Percentiles rank a stretch among this genome's conserved stretches.
Conservation (phyloP, 257 asterid genomes). For the Verbascum thapsus region DNA sequence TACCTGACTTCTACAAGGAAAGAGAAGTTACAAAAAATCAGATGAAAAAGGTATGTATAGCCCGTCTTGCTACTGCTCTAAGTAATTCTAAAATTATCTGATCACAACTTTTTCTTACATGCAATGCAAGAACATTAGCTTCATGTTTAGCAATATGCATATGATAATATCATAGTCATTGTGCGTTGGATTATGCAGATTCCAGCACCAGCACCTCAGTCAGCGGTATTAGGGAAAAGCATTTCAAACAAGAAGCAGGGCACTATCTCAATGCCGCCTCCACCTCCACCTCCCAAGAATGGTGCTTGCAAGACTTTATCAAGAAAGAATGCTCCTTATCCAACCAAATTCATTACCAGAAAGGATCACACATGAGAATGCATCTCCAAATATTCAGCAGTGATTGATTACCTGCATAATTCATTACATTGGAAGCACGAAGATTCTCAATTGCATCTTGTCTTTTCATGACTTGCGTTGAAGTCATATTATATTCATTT, state of each 20-base stretch:
- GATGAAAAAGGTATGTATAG: conserved; percentile 49
- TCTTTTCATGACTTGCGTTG: too few species aligned
- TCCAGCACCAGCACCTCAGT: conserved; percentile 42
- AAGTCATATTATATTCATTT: not conserved
- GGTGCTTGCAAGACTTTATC: conserved; percentile 41
- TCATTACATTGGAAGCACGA: conserved; percentile 16
- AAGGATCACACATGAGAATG: conserved; percentile 48
- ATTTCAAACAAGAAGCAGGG: conserved; percentile 40
- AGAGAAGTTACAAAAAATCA: conserved; percentile 44
- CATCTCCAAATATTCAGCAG: conserved; percentile 61
- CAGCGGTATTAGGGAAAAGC: conserved; percentile 48
- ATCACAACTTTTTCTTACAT: too few species aligned
- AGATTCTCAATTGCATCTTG: conserved; percentile 19
- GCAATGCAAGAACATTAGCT: too few species aligned
- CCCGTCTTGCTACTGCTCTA: too few species aligned
- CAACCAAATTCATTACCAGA: conserved; percentile 37
- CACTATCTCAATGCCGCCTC: conserved; percentile 53
- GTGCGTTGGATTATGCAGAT: conserved; percentile 46
- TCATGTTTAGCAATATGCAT: too few species aligned
- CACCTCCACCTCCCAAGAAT: conserved; percentile 53
- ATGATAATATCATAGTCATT: not conserved
- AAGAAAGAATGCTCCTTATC: conserved; percentile 32
- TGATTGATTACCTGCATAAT: conserved; percentile 29
- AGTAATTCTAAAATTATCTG: too few species aligned
- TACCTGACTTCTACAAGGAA: conserved; percentile 74